Percentiles rank a stretch among this genome's conserved stretches.
These are phyloP conservation scores for Phellopilus nigrolimitatus DNA, from an alignment of 1,284 basidiomycete genomes.

Conservation along the genomic window DNA sequence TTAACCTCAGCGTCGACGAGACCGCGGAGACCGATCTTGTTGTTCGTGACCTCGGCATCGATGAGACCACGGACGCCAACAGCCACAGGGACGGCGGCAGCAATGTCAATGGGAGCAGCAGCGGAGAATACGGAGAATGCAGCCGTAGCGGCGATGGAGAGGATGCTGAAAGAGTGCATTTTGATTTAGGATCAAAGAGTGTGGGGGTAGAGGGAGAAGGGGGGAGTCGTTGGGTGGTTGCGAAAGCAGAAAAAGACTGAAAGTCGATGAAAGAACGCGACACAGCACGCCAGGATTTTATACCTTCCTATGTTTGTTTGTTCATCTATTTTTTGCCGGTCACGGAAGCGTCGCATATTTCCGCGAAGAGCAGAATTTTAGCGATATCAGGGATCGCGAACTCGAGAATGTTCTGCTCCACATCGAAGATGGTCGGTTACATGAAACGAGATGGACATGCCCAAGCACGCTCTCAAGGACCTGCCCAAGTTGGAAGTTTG, in stretches of 20 bases:
- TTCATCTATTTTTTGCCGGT: neutral
- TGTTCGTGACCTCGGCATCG: too few species aligned
- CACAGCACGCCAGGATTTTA: neutral
- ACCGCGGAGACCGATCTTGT: too few species aligned
- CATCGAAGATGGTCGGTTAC: conserved; percentile 1
- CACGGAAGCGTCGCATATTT: neutral
- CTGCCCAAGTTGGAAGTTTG: neutral
- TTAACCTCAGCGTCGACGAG: too few species aligned
- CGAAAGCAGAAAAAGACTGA: neutral
- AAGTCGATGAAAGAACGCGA: neutral
- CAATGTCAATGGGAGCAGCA: conserved; percentile 25
- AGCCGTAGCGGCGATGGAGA: conserved; percentile 35
- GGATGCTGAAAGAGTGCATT: conserved; percentile 44
- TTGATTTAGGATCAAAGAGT: conserved; percentile 31
- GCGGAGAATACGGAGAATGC: conserved; percentile 31
- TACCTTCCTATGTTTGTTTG: neutral
- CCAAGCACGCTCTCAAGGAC: neutral
- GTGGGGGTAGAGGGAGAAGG: conserved; percentile 27
- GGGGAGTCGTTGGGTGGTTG: neutral
- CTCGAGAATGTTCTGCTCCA: conserved; percentile 9
- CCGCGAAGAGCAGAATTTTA: neutral
- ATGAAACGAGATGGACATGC: neutral
- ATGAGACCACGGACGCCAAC: too few species aligned
- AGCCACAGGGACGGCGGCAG: conserved; percentile 11
- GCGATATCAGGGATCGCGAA: neutral